phyloP scores from a whole-genome alignment of 768 basidiomycete genomes.

The Lactarius hatsudake region DNA sequence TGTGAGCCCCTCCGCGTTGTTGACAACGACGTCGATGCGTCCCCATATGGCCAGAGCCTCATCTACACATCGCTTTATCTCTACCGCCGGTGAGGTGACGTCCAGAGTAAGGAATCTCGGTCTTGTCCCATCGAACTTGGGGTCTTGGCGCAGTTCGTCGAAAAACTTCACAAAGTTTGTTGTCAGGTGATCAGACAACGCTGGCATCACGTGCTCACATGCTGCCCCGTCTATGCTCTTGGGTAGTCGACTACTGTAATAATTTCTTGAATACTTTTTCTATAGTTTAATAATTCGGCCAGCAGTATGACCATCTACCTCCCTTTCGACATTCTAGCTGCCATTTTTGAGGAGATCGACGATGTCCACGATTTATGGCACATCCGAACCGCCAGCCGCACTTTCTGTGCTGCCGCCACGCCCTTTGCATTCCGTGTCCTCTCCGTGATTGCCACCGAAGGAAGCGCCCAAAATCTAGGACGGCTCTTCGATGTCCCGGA shows the following conservation, averaged over 20 bases:
- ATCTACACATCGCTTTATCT: constrained; percentile 10
- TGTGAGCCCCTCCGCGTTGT: constrained; percentile 18
- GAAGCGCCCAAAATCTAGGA: neutral
- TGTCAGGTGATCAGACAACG: too few species aligned
- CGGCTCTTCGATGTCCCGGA: neutral
- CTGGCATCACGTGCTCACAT: too few species aligned
- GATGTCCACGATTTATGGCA: neutral
- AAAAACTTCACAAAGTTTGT: neutral
- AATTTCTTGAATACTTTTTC: too few species aligned
- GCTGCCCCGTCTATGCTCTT: too few species aligned
- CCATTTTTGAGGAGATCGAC: neutral
- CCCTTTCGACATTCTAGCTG: neutral
- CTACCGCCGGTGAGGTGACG: constrained; percentile 7
- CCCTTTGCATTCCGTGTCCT: constrained; percentile 2
- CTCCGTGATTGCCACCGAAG: neutral
- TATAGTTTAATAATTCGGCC: too few species aligned
- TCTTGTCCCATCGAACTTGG: neutral
- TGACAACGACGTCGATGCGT: constrained; percentile 21
- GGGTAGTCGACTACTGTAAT: too few species aligned
- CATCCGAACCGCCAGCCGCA: neutral
- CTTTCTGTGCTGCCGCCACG: neutral
- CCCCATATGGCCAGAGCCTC: constrained; percentile 14
- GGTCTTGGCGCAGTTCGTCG: constrained; percentile 1
- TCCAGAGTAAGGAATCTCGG: constrained; percentile 12
- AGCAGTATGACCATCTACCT: neutral